Base-by-base conservation (phyloP, 805 yeast genomes). In the Candida silvicultrix region DNA sequence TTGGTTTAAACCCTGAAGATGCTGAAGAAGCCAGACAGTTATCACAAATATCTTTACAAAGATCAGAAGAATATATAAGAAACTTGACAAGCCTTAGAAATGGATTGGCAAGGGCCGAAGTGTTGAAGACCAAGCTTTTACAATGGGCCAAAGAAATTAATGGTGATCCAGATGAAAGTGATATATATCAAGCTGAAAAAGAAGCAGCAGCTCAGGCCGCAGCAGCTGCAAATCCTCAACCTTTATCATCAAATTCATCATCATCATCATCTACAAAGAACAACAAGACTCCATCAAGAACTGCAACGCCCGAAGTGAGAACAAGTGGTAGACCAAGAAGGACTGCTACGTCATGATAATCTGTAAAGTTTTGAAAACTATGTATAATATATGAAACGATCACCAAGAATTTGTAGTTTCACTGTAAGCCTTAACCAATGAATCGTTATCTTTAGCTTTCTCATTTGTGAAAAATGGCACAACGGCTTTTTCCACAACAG, bases 91-190 rank as follows among this genome's bases (percentile, higher is more conserved):
- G 73, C 32, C 74, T 94, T 34, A 74, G 97, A 54, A 75, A 75
- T 56, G 95, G 89, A 1, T 68, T 92, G 23, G 80, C 85, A 32
- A 77, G 86, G 56, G 92, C 96, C 0, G 87, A 85, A 54, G 70
- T 92, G 49, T 73, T 85, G 53, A 82, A 87, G 54, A 76, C 76
- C 40, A 78, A 81, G 52, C 75, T 94, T 40, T 75, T 73, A 51
- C 76, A 78, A 53, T 92, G 98, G 98, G 86, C 94, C 46, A 77
- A 77, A 56, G 97, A 90, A 59, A 85, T 86, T 77, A 73, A 83
- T 50, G 95, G 82, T 12, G 77, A 77, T 45, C 75, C 71, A 38
- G 79, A 76, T 49, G 76, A 68, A 32, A 69, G 63, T 45, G 71
- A 70, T 20, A 54, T 67, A 5, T 64, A 70, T 37, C 69, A 67